These are phyloP conservation scores for Pseudogymnoascus sp. DNA, from an alignment of 2,329 filamentous ascomycete species.

Conservation along the genomic window DNA sequence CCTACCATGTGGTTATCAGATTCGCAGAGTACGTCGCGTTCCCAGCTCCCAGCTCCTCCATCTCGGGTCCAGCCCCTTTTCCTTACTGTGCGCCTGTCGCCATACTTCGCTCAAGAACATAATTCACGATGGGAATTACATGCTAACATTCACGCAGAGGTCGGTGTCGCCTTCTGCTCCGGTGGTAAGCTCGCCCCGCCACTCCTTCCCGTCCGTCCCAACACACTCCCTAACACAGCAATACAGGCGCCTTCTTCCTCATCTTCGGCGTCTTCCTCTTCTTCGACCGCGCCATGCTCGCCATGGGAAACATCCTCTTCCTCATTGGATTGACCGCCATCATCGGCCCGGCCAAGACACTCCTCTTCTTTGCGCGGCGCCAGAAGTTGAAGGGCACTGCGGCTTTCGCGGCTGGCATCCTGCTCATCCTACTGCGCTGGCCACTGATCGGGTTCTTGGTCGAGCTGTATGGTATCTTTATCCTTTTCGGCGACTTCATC, in stretches of 20 bases:
- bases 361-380: slow-evolving; percentile 86
- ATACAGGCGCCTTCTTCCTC: slow-evolving; percentile 81
- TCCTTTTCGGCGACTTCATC: slow-evolving; percentile 93
- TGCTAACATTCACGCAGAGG: slow-evolving; percentile 52
- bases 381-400: slow-evolving; percentile 89
- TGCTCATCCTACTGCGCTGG: slow-evolving; percentile 83
- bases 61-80: slow-evolving; percentile 4
- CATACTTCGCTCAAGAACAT: slow-evolving; percentile 12
- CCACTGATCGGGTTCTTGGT: slow-evolving; percentile 82
- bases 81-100: slow-evolving; percentile 19
- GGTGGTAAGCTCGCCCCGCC: slow-evolving; percentile 65
- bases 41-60: not conserved
- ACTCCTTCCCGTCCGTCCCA: not conserved
- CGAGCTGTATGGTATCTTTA: slow-evolving; percentile 85
- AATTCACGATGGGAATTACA: slow-evolving; percentile 8
- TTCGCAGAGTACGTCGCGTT: slow-evolving; percentile 67
- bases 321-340: slow-evolving; percentile 92
- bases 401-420: slow-evolving; percentile 75
- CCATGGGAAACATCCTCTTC: slow-evolving; percentile 99
- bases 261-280: slow-evolving; percentile 91
- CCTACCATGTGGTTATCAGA: slow-evolving; percentile 87
- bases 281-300: slow-evolving; percentile 95
- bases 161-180: slow-evolving; percentile 95
- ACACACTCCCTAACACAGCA: slow-evolving; percentile 4
- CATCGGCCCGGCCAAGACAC: slow-evolving; percentile 83